Conservation (phyloP, 768 basidiomycete species). For the Pleurotus tuber-regium region DNA sequence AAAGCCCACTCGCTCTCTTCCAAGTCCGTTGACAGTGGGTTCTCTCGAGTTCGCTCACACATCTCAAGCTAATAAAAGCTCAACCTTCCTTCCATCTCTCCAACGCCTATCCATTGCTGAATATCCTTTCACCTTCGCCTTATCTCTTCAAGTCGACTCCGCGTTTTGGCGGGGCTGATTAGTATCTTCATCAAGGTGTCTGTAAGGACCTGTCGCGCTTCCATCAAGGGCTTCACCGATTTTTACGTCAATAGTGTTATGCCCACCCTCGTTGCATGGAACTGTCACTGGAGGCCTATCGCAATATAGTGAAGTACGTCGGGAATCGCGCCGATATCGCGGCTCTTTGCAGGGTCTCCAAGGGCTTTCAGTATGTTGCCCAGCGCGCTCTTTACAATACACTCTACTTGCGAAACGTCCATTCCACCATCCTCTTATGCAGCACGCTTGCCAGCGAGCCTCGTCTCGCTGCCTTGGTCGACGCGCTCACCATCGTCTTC, state of each 20-base stretch:
- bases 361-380: constrained; percentile 49
- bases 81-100: background rate
- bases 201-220: background rate
- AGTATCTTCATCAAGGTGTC: constrained; percentile 8
- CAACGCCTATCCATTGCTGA: constrained; percentile 6
- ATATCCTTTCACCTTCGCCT: constrained; percentile 10
- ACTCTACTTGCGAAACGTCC: constrained; percentile 41
- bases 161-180: constrained; percentile 1
- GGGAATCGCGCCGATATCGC: constrained; percentile 52
- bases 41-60: background rate
- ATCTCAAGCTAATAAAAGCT: constrained; percentile 1
- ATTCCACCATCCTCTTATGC: constrained; percentile 43
- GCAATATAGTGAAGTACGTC: constrained; percentile 53
- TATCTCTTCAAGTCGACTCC: background rate
- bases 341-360: constrained; percentile 56
- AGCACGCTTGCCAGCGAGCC: constrained; percentile 40
- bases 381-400: constrained; percentile 62
- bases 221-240: background rate
- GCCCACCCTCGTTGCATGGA: constrained; percentile 45
- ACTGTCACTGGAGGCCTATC: constrained; percentile 56
- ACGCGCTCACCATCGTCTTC: constrained; percentile 50
- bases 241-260: constrained; percentile 29
- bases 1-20: background rate
- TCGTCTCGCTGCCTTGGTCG: constrained; percentile 51
- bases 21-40: constrained; percentile 2